A percentile compares a stretch with the other conserved stretches of the same genome.
phyloP scores from a whole-genome alignment of 2,329 filamentous ascomycete genomes.

The Coniochaeta sp. region DNA sequence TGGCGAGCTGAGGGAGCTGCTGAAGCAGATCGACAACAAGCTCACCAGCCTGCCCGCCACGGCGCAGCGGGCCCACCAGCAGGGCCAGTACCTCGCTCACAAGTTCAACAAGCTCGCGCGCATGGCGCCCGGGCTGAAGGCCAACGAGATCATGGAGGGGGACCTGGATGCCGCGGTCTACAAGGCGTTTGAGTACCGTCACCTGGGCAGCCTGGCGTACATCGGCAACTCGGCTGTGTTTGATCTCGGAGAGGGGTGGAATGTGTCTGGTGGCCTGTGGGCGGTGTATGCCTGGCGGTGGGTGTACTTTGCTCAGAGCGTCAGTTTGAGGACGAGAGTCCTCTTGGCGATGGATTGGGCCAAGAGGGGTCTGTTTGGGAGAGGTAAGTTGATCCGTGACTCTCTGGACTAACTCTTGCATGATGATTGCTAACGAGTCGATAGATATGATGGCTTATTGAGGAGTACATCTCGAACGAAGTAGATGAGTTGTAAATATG shows the following conservation, averaged over 20 bases:
- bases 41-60: slow-evolving; percentile 92
- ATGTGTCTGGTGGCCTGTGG: slow-evolving; percentile 73
- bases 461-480: neutral
- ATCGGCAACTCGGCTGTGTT: slow-evolving; percentile 96
- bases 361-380: slow-evolving; percentile 91
- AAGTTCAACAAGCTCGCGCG: slow-evolving; percentile 91
- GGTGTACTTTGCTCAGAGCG: slow-evolving; percentile 95
- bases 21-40: slow-evolving; percentile 89
- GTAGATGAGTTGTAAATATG: neutral
- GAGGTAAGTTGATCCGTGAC: slow-evolving; percentile 56
- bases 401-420: neutral
- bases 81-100: slow-evolving; percentile 83
- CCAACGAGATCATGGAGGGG: slow-evolving; percentile 79
- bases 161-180: slow-evolving; percentile 90
- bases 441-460: slow-evolving; percentile 2
- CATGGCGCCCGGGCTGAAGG: slow-evolving; percentile 62
- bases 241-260: slow-evolving; percentile 73
- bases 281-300: slow-evolving; percentile 95
- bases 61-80: slow-evolving; percentile 92
- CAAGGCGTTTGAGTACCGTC: slow-evolving; percentile 88
- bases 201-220: slow-evolving; percentile 88
- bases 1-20: slow-evolving; percentile 78
- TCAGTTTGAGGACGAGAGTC: slow-evolving; percentile 81
- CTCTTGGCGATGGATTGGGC: slow-evolving; percentile 97
- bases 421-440: neutral